phyloP scores from a whole-genome alignment of 208 protist genomes.

The Trypanosoma platydactyli region DNA sequence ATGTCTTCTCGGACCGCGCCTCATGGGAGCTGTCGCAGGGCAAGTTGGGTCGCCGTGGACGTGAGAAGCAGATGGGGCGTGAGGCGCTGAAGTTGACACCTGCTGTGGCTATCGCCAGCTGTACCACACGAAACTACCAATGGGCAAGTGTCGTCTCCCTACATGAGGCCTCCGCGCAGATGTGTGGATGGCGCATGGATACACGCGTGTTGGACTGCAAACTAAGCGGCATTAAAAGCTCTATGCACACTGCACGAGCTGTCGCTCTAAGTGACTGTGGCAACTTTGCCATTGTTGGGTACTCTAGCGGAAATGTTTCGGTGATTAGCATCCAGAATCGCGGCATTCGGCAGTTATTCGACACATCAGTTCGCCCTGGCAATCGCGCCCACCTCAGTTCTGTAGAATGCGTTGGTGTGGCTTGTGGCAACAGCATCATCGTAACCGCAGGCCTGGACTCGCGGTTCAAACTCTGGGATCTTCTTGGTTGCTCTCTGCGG shows the following conservation, averaged over 20 bases:
- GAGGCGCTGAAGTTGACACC: conserved; percentile 77
- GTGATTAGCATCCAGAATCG: conserved; percentile 79
- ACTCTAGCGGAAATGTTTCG: conserved; percentile 80
- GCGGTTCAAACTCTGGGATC: conserved; percentile 77
- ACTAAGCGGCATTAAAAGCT: conserved; percentile 66
- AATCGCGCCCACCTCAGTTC: conserved; percentile 57
- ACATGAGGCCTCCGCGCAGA: conserved; percentile 66
- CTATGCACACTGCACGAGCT: conserved; percentile 65
- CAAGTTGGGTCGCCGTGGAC: conserved; percentile 72
- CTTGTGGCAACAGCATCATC: conserved; percentile 68
- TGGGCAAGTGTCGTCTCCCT: conserved; percentile 82
- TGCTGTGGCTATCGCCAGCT: conserved; percentile 54
- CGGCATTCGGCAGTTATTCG: conserved; percentile 76
- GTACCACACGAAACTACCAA: conserved; percentile 82
- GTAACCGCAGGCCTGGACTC: conserved; percentile 77
- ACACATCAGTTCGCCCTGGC: conserved; percentile 27
- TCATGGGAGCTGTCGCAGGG: conserved; percentile 91
- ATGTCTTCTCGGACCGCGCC: conserved; percentile 88
- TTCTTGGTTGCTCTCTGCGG: conserved; percentile 44
- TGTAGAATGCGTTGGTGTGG: conserved; percentile 80
- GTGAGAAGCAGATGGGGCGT: conserved; percentile 52
- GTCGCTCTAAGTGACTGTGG: conserved; percentile 85
- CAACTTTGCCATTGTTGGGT: conserved; percentile 87
- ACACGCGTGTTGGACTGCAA: conserved; percentile 76
- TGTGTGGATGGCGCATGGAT: conserved; percentile 87